Conservation (phyloP, 306 rosid species). For the Malus sylvestris region DNA sequence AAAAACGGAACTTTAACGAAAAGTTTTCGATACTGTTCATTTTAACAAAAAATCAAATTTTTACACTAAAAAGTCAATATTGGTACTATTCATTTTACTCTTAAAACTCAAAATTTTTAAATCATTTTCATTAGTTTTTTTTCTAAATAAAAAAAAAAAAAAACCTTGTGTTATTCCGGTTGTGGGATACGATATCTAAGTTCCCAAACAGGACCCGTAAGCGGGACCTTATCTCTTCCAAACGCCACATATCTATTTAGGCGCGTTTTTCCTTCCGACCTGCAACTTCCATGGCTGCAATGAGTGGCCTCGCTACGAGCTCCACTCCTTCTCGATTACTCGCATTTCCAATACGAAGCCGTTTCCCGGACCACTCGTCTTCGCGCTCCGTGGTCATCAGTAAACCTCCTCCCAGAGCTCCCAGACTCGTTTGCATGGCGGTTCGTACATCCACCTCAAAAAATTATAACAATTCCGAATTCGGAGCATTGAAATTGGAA, state of each 20-base stretch:
- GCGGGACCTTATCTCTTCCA: constrained; percentile 3
- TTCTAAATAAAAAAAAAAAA: no score
- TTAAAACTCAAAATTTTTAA: no score
- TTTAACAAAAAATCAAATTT: no score
- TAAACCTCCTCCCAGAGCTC: constrained; percentile 28
- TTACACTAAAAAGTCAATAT: no score
- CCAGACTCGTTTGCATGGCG: constrained; percentile 81
- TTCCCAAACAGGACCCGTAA: not conserved
- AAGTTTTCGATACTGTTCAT: accelerated
- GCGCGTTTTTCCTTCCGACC: not conserved
- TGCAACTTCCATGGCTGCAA: constrained; percentile 4
- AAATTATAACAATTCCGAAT: not conserved
- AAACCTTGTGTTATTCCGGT: no score
- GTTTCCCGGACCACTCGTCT: constrained; percentile 25
- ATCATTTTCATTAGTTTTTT: no score
- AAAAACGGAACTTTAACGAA: no score
- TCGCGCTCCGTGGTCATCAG: constrained; percentile 21
- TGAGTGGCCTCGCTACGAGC: constrained; percentile 55
- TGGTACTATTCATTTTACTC: no score
- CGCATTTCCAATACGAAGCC: constrained; percentile 23
- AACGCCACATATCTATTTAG: not conserved
- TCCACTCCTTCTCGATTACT: constrained; percentile 44
- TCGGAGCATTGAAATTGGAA: not conserved
- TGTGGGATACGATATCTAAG: no score
- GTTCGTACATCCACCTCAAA: constrained; percentile 24